Evolutionary conservation across 208 protist genomes (phyloP), one percentile per base, ranked within the genome.

Genomic region (Trypanosoma congolense): DNA sequence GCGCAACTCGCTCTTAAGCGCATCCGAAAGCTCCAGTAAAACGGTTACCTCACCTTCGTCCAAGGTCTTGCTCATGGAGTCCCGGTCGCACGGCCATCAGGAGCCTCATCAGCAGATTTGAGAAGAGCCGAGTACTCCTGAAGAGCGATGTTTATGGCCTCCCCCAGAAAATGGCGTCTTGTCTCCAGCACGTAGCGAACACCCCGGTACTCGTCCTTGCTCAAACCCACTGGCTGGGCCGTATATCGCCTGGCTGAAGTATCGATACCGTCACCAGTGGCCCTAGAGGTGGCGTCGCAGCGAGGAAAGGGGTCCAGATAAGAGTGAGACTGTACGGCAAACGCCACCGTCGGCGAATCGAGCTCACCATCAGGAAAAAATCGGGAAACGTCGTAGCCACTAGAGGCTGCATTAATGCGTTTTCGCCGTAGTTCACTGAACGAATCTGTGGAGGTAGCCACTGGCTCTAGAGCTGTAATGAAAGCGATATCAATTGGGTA

Each of bases 401-500:
- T 46, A 9, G 58, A 57, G 18, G 54, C 0, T 46, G 56, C 51
- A 0, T 16, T 24, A 0, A 55, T 24, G 10, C 70, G 62, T 33
- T 56, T 33, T 26, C 56, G 35, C 2, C 75, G 73, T 22, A 93
- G 60, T n/a, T 59, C 29, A 26, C 47, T 53, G 50, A 93, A 90
- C 24, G 72, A 82, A 18, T 54, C 41, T n/a, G 70, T 64, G 10
- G 64, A 59, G 4, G 84, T 62, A 2, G 77, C 54, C 16, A 55
- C 31, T 12, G 82, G 73, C 28, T 77, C 59, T 4, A 75, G 68
- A 9, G 83, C 76, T 0, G 69, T 66, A 28, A 86, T 68, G 38
- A 91, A 91, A 22, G 81, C 63, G 4, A 94, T 70, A 40, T 94
- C 87, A 53, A 94, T 87, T 22, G 83, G 64, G 29, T 80, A 67